Evolutionary conservation across 371 early-diverging fungal genomes (phyloP).

Genomic region (Mortierella sp.): DNA sequence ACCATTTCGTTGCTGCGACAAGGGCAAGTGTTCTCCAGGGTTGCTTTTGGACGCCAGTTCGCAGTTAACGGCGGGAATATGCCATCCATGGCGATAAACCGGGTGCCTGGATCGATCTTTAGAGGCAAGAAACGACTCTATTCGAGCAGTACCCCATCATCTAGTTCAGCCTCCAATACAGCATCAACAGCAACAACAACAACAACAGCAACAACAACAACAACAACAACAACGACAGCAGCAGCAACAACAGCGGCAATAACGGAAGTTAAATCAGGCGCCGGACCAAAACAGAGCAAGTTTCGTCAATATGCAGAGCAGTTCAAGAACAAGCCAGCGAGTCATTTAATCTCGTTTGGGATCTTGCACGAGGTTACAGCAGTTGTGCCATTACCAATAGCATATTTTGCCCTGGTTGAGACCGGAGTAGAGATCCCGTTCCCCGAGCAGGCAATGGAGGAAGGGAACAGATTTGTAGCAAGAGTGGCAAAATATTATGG

Average conservation of each 20-base stretch:
- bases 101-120: neutral
- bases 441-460: conserved; percentile 74
- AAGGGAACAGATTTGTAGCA: conserved; percentile 76
- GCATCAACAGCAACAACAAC: neutral
- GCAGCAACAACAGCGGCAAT: neutral
- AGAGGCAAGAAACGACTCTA: neutral
- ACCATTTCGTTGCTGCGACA: neutral
- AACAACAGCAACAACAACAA: neutral
- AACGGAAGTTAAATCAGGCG: neutral
- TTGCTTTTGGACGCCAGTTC: neutral
- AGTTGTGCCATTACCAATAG: conserved; percentile 80
- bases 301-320: conserved; percentile 67
- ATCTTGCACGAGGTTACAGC: conserved; percentile 93
- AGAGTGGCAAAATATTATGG: conserved; percentile 71
- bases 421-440: conserved; percentile 72
- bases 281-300: conserved; percentile 12
- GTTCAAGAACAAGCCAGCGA: conserved; percentile 81
- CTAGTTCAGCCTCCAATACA: neutral
- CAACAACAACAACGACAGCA: neutral
- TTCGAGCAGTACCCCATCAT: neutral
- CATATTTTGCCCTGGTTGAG: conserved; percentile 75
- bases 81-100: neutral
- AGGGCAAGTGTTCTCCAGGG: neutral
- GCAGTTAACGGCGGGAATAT: neutral
- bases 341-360: conserved; percentile 85